Percentiles rank a stretch among this genome's conserved stretches.
Evolutionary conservation across 495 filamentous ascomycete genomes (phyloP).

Genomic region (Jackrogersella minutella): DNA sequence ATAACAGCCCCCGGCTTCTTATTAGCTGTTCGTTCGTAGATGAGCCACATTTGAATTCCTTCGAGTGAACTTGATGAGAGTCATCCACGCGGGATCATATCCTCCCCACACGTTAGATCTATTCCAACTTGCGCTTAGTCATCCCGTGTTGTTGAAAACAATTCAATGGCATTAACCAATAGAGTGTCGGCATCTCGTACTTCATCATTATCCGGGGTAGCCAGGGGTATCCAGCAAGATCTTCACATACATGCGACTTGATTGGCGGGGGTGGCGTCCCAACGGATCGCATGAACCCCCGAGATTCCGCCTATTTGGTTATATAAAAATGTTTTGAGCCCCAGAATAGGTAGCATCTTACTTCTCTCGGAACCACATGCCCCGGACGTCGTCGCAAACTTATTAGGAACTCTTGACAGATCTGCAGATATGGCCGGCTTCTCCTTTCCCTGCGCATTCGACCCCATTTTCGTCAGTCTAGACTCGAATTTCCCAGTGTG

Average conservation of each 20-base stretch:
- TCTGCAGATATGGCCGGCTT: constrained; percentile 10
- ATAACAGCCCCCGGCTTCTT: too few species aligned
- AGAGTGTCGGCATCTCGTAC: neutral
- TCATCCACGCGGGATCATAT: too few species aligned
- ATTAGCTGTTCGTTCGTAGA: too few species aligned
- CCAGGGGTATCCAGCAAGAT: neutral
- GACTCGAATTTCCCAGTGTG: neutral
- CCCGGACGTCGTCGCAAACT: constrained; percentile 18
- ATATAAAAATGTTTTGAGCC: too few species aligned
- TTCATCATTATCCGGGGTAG: constrained; percentile 25
- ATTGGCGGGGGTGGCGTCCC: constrained; percentile 23
- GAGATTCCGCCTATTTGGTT: constrained; percentile 5
- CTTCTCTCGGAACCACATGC: constrained; percentile 28
- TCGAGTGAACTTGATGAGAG: too few species aligned
- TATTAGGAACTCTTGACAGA: constrained; percentile 18
- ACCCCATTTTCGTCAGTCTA: neutral
- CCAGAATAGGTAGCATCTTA: constrained; percentile 1
- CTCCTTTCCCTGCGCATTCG: neutral
- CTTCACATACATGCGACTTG: constrained; percentile 8
- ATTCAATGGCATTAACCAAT: neutral
- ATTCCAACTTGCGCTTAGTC: too few species aligned
- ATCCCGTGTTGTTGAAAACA: too few species aligned
- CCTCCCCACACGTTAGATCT: too few species aligned
- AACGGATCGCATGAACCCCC: constrained; percentile 20
- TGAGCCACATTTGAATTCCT: too few species aligned